Evolutionary conservation across 805 yeast genomes (phyloP).

Genomic region (Candida montana): DNA sequence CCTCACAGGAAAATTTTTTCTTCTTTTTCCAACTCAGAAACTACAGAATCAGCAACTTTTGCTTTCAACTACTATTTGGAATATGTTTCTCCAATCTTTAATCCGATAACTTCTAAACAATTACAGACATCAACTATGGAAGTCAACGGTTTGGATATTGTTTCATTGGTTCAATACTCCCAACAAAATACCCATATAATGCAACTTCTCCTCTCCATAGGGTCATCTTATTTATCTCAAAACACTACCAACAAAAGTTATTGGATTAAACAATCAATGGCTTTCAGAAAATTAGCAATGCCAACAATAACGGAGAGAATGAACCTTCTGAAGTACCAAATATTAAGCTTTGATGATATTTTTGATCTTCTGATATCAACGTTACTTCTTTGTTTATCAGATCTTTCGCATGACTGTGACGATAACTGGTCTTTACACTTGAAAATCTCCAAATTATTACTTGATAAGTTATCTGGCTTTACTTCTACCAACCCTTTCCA

Average conservation of each 20-base stretch:
- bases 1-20: neutral
- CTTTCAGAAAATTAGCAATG: conserved; percentile 2
- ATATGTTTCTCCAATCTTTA: conserved; percentile 9
- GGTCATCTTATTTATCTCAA: conserved; percentile 6
- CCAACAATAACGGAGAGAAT: neutral
- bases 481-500: neutral
- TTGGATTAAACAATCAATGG: conserved; percentile 5
- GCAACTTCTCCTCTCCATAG: conserved; percentile 6
- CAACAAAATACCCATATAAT: conserved; percentile 3
- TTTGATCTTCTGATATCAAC: conserved; percentile 8
- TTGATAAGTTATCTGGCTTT: neutral
- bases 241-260: neutral
- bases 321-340: neutral
- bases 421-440: conserved; percentile 10
- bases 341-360: neutral
- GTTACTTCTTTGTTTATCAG: conserved; percentile 6
- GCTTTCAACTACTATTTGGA: conserved; percentile 7
- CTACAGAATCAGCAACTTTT: neutral
- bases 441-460: conserved; percentile 1
- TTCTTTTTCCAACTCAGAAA: neutral
- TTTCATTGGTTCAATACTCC: conserved; percentile 4
- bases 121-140: neutral
- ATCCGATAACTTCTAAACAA: conserved; percentile 3
- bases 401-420: conserved; percentile 9
- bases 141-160: conserved; percentile 3